Evolutionary conservation across 495 filamentous ascomycete species (phyloP).

Genomic region (Rhizodiscina lignyota): DNA sequence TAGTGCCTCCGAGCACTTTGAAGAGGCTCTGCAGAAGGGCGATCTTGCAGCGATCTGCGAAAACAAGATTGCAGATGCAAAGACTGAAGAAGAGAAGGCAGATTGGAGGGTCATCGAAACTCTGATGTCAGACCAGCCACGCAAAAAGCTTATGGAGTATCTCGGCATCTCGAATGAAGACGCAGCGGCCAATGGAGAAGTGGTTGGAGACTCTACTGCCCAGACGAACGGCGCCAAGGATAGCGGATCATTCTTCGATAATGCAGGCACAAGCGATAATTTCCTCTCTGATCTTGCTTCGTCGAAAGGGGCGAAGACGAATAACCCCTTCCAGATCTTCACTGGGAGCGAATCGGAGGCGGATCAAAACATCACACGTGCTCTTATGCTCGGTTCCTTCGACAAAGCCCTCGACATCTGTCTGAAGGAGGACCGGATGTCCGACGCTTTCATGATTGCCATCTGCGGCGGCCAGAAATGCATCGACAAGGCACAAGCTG

Average conservation of each 20-base stretch:
- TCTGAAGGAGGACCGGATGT: slow-evolving; percentile 71
- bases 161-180: slow-evolving; percentile 59
- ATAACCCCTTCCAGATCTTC: slow-evolving; percentile 77
- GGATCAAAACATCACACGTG: slow-evolving; percentile 73
- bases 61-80: slow-evolving; percentile 51
- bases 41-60: slow-evolving; percentile 70
- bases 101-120: slow-evolving; percentile 92
- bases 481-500: slow-evolving; percentile 81
- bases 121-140: slow-evolving; percentile 64
- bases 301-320: slow-evolving; percentile 62
- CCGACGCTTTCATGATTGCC: slow-evolving; percentile 95
- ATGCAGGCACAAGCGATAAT: slow-evolving; percentile 51
- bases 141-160: slow-evolving; percentile 66
- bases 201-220: slow-evolving; percentile 18
- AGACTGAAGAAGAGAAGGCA: slow-evolving; percentile 75
- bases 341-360: slow-evolving; percentile 62
- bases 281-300: slow-evolving; percentile 65
- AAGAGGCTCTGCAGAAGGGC: slow-evolving; percentile 60
- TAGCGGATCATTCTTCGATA: slow-evolving; percentile 57
- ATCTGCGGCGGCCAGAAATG: slow-evolving; percentile 90
- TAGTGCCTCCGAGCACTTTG: slow-evolving; percentile 70
- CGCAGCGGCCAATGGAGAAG: background rate
- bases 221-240: slow-evolving; percentile 22
- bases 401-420: slow-evolving; percentile 79
- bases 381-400: slow-evolving; percentile 79